Conservation (phyloP, 192 early-diverging fungal species). For the Coemansia sp. region DNA sequence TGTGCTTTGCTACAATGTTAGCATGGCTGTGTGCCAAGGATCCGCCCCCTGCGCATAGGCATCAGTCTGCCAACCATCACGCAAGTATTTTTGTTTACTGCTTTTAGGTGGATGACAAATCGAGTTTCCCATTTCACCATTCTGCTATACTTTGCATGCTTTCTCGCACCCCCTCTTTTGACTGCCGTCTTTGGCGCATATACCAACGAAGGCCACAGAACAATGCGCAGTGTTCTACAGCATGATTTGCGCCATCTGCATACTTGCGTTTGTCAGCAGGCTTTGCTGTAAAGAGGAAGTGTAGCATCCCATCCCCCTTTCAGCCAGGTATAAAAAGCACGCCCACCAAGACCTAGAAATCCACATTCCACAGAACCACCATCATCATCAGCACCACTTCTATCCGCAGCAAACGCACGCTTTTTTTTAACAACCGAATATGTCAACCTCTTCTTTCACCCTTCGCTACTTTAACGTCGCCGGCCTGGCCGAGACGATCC, state of each 20-base stretch:
- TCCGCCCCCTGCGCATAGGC: constrained; percentile 1
- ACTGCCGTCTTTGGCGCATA: neutral
- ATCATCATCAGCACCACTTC: neutral
- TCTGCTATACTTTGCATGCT: neutral
- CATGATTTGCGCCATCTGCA: neutral
- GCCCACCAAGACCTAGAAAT: neutral
- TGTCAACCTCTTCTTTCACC: constrained; percentile 12
- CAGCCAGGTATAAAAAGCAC: neutral
- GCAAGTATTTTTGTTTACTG: neutral
- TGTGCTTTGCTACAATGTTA: neutral
- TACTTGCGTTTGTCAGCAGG: constrained; percentile 2
- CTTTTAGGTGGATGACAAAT: constrained; percentile 2
- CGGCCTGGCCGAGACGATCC: constrained; percentile 31
- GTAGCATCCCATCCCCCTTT: neutral
- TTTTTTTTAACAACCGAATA: neutral
- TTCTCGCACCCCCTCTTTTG: neutral
- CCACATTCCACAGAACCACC: neutral
- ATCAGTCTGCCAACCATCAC: neutral
- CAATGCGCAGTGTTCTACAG: neutral
- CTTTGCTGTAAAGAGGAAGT: neutral
- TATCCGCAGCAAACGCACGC: constrained; percentile 1
- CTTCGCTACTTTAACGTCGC: constrained; percentile 26
- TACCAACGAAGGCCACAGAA: neutral
- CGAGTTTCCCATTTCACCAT: neutral
- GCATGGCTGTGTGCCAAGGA: neutral